Evolutionary conservation across 768 basidiomycete species (phyloP), one percentile per base, ranked within the genome.

Genomic region (Myochromella boudieri): DNA sequence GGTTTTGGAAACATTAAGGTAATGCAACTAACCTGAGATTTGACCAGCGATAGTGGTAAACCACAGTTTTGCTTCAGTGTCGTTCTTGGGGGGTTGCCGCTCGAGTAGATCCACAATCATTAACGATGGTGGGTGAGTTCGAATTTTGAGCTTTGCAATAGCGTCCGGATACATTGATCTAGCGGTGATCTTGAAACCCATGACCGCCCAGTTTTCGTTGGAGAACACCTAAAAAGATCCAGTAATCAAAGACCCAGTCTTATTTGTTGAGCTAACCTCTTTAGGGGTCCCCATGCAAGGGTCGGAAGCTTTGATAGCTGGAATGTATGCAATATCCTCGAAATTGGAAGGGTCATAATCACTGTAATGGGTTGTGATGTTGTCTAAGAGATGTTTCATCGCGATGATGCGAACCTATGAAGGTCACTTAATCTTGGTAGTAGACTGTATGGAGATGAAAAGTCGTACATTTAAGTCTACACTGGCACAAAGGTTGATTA

Each of bases 331-430:
- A 7, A 87, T 59, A 20, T 82, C 68, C 3, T 70, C 65, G 52
- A 81, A 87, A 10, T 74, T 58, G 11, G 68, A 60, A n/a, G 80
- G 73, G 34, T 78, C 69, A 52, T 88, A 87, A 31, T 78, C 68
- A 1, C 65, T 59, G 58, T 89, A 95, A 46, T 77, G 77, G 1
- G 68, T 72, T 6, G 70, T 60, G 22, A 85, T 72, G 56, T 95
- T 87, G 41, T 91, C 84, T 36, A 95, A 66, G 25, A 97, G 74
- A 67, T 95, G 98, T 46, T 83, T 82, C 44, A 97, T 70, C 0
- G 93, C 92, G 8, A 68, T 64, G 4, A 69, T 57, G n/a, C 81
- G 80, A 28, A 78, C 63, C 57, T 74, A 40, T 14, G 29, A 43
- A 33, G 25, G 14, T 8, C 6, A 3, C 41, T 26, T 38, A 34